Conservation (phyloP, 306 rosid genomes). For the Quercus suber region DNA sequence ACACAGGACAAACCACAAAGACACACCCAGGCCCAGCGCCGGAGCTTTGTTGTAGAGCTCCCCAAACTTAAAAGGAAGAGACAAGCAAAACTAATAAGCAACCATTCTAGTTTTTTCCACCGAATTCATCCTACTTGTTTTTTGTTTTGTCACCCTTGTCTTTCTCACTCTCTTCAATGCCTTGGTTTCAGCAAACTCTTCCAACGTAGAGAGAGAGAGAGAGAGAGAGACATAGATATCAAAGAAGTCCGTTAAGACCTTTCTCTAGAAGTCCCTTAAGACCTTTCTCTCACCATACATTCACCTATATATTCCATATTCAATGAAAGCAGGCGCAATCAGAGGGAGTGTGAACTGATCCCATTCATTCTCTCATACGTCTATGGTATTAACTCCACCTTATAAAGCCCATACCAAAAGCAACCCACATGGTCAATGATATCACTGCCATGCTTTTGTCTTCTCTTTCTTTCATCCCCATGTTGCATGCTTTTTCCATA, state of each 20-base stretch:
- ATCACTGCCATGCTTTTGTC: slow-evolving; percentile 21
- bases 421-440: slow-evolving; percentile 26
- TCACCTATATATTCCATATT: neutral
- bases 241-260: neutral
- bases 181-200: neutral
- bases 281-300: neutral
- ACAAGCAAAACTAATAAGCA: slow-evolving; percentile 13
- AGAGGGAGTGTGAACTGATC: slow-evolving; percentile 37
- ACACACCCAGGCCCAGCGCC: neutral
- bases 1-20: neutral
- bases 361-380: slow-evolving; percentile 29
- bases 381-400: slow-evolving; percentile 17
- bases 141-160: neutral
- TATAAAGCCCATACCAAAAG: neutral
- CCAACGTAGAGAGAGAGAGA: neutral
- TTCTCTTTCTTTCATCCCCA: neutral
- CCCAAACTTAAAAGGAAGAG: slow-evolving; percentile 3
- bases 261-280: neutral
- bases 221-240: neutral
- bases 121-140: neutral
- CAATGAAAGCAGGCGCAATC: slow-evolving; percentile 34
- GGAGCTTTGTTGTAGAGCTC: neutral
- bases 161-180: neutral
- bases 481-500: slow-evolving; percentile 7
- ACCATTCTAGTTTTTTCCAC: neutral